A percentile compares a stretch with the other conserved stretches of the same genome.
These are phyloP conservation scores for Cynara cardunculus DNA, from an alignment of 129 eudicot genomes.

Conservation along the genomic window DNA sequence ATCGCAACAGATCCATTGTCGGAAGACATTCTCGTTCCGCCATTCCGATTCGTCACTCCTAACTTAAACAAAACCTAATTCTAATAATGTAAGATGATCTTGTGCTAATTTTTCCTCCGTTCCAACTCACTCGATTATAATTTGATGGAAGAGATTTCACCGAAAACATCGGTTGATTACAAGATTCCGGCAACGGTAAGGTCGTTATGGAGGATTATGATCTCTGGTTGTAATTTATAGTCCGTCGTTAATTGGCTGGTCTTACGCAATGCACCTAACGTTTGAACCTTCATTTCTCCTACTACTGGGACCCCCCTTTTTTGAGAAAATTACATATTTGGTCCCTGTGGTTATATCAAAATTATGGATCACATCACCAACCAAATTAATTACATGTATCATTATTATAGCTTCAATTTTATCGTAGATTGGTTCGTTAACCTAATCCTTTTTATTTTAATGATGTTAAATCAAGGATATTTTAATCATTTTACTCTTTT, in stretches of 20 bases:
- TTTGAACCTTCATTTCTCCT: conserved; percentile 11
- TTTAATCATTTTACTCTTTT: too few species aligned
- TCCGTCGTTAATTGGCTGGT: conserved; percentile 24
- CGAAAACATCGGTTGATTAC: neutral
- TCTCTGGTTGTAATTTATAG: conserved; percentile 13
- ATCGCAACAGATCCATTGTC: conserved; percentile 79
- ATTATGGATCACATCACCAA: too few species aligned
- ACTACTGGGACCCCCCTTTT: neutral
- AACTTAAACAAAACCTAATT: conserved; percentile 7
- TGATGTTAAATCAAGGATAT: too few species aligned
- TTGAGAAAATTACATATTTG: neutral
- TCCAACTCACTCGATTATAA: neutral
- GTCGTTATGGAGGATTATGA: conserved; percentile 14
- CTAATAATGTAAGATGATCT: conserved; percentile 1
- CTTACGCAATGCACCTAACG: conserved; percentile 16
- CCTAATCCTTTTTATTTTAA: too few species aligned
- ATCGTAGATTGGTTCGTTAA: too few species aligned
- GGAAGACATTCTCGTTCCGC: conserved; percentile 35
- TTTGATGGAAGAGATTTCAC: conserved; percentile 14
- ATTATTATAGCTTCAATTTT: neutral
- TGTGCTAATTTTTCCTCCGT: conserved; percentile 6
- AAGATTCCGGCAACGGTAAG: conserved; percentile 19
- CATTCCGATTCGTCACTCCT: conserved; percentile 21
- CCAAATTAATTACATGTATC: neutral
- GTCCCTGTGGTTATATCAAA: neutral